These are phyloP conservation scores for Nadsonia fulvescens DNA, from an alignment of 805 yeast genomes.

Conservation along the genomic window DNA sequence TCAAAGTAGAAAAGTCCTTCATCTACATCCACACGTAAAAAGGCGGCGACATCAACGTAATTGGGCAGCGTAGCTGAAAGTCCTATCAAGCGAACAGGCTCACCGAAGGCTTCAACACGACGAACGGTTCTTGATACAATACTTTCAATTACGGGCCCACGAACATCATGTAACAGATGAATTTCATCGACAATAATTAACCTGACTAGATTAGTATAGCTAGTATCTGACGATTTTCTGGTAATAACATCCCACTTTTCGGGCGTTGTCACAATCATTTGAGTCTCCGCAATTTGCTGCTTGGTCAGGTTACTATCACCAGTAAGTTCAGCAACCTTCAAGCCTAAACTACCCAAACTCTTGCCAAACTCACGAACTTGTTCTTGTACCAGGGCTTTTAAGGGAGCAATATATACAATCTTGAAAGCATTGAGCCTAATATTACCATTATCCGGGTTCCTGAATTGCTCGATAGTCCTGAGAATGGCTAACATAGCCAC, in stretches of 20 bases:
- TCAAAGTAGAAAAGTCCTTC: conserved; percentile 68
- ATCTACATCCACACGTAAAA: conserved; percentile 43
- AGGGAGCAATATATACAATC: conserved; percentile 78
- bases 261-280: conserved; percentile 80
- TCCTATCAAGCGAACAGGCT: conserved; percentile 55
- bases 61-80: conserved; percentile 88
- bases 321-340: conserved; percentile 68
- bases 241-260: conserved; percentile 97
- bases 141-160: conserved; percentile 89
- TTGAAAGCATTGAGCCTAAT: conserved; percentile 41
- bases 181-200: conserved; percentile 79
- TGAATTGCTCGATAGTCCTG: conserved; percentile 36
- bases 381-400: conserved; percentile 89
- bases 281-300: conserved; percentile 61
- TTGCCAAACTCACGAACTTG: conserved; percentile 75
- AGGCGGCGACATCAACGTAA: conserved; percentile 68
- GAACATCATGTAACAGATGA: conserved; percentile 77
- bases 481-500: conserved; percentile 78
- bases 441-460: conserved; percentile 28
- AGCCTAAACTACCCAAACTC: conserved; percentile 43
- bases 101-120: conserved; percentile 25
- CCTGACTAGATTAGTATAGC: conserved; percentile 45
- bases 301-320: conserved; percentile 73
- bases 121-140: conserved; percentile 62
- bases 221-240: conserved; percentile 53